Base-by-base conservation (phyloP, 2,329 filamentous ascomycete species). In the Hymenoscyphus salicellus region DNA sequence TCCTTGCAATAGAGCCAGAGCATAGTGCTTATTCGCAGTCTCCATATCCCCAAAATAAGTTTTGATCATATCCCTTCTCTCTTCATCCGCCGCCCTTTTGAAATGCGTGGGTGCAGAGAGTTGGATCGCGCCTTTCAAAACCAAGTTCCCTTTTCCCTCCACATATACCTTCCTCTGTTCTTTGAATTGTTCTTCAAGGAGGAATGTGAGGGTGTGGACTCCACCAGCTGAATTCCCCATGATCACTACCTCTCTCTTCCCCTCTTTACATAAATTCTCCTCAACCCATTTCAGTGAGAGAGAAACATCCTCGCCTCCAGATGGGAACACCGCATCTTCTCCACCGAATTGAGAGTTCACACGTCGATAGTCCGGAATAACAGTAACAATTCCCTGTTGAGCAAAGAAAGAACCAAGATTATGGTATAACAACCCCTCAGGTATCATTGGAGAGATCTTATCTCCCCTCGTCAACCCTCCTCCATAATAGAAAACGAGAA, bases 161-260 rank as follows among this genome's bases (percentile, higher is more conserved):
- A 62, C 26, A 41, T 69, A 67, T 2, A 17, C 17, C 20, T 60
- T 62, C 17, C 73, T 71, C 65, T 72, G 66, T 20, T 60, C 67
- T 17, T 64, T 33, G 46, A 72, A 75, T 5, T 26, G 30, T 2
- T 52, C 43, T 11, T 65, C 70, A 43, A 76, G 61, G 20, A 75
- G 33, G 38, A 72, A 76, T 0, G 73, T 76, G 3, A 68, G 62
- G 5, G 70, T 49, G 60, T 76, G 74, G 1, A 75, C 62, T 5
- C 74, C 74, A 1, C 74, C 74, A 1, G 73, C 73, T 23, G 72
- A 75, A 58, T 75, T 75, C 0, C 74, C 74, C 61, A 73, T 61
- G 8, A 75, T 43, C 36, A 69, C 72, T 1, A 76, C 69, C 55
- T 74, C 66, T 11, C 66, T 63, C 20, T 61, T 66, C 10, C 62